Evolutionary conservation across 768 basidiomycete species (phyloP).

Genomic region (Mycena rebaudengoi): DNA sequence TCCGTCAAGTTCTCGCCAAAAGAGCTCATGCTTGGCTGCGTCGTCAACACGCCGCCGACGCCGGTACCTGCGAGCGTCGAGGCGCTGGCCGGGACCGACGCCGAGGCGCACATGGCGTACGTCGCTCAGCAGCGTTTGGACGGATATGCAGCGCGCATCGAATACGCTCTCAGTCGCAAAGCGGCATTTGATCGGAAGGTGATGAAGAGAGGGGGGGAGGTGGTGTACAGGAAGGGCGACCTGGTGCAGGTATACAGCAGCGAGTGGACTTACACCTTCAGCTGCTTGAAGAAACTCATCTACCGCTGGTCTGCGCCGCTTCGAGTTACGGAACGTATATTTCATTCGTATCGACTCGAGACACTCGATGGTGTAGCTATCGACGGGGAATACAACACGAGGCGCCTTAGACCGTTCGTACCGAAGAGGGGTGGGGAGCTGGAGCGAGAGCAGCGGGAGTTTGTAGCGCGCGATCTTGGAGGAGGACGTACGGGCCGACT

Average conservation of each 20-base stretch:
- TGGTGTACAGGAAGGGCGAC: background rate
- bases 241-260: background rate
- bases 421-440: background rate
- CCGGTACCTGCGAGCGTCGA: background rate
- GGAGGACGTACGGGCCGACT: background rate
- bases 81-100: background rate
- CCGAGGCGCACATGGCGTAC: slow-evolving; percentile 36
- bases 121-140: slow-evolving; percentile 39
- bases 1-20: slow-evolving; percentile 15
- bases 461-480: background rate
- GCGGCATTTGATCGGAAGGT: slow-evolving; percentile 32
- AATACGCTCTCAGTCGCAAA: slow-evolving; percentile 34
- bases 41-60: slow-evolving; percentile 35
- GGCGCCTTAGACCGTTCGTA: background rate
- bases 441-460: background rate
- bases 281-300: background rate
- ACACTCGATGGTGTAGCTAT: background rate
- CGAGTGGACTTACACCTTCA: background rate
- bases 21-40: slow-evolving; percentile 40
- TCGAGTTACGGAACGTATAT: background rate
- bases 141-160: slow-evolving; percentile 31
- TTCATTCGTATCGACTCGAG: background rate
- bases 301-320: background rate
- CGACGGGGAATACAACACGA: background rate
- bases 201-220: background rate